Conservation (phyloP, 2,329 filamentous ascomycete genomes). For the Cryphonectria naterciae region DNA sequence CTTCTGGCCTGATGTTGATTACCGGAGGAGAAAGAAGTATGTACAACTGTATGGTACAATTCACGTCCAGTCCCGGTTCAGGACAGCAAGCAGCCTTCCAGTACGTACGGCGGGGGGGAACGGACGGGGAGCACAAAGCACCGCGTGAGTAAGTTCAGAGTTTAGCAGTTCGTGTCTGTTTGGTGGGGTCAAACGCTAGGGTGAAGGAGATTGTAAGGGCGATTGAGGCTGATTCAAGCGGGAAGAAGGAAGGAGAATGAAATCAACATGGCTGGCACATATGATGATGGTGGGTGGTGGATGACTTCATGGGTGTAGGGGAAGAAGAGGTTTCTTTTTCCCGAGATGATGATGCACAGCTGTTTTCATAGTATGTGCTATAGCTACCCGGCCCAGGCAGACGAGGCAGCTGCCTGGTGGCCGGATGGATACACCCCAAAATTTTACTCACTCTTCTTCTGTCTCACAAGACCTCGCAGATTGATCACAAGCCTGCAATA, state of each 20-base stretch:
- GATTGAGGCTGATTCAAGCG: not conserved
- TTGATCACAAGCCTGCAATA: too few relatives aligned
- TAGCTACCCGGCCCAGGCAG: not conserved
- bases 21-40: too few relatives aligned
- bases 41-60: too few relatives aligned
- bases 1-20: too few relatives aligned
- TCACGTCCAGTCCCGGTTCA: too few relatives aligned
- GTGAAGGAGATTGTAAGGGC: not conserved
- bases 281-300: not conserved
- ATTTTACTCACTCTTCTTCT: not conserved
- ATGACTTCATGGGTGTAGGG: not conserved
- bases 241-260: not conserved
- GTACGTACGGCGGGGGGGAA: too few relatives aligned
- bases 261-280: not conserved
- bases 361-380: not conserved
- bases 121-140: not conserved
- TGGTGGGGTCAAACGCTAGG: not conserved
- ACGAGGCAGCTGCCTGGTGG: conserved; percentile 1
- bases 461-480: not conserved
- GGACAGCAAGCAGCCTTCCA: too few relatives aligned
- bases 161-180: not conserved
- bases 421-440: not conserved
- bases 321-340: not conserved
- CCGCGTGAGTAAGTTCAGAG: not conserved
- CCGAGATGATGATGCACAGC: not conserved